Evolutionary conservation across 2,329 filamentous ascomycete genomes (phyloP).

Genomic region (Pestalotiopsis sp.): DNA sequence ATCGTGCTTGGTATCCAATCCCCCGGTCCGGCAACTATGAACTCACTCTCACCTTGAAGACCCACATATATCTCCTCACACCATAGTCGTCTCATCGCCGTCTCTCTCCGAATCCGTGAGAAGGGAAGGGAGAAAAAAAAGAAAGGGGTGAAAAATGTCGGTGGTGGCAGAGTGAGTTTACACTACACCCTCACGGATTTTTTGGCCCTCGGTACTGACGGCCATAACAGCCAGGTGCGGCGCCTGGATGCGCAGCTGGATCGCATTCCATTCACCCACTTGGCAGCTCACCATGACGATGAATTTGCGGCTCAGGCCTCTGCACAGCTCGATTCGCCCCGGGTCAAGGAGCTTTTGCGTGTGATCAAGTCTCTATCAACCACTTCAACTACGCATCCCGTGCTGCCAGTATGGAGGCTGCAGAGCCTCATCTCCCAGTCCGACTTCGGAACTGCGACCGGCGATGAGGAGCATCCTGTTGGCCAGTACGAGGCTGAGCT

Average conservation of each 20-base stretch:
- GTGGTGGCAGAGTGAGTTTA: conserved; percentile 49
- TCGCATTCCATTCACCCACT: conserved; percentile 55
- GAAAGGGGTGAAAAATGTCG: conserved; percentile 39
- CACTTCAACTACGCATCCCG: conserved; percentile 63
- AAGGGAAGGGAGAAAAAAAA: background rate
- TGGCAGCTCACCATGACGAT: conserved; percentile 40
- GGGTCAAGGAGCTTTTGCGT: conserved; percentile 64
- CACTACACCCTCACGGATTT: background rate
- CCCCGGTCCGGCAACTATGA: conserved; percentile 12
- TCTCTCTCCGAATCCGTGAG: background rate
- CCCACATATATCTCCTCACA: conserved; percentile 13
- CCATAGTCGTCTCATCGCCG: conserved; percentile 5
- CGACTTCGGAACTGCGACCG: conserved; percentile 46
- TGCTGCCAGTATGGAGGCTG: conserved; percentile 64
- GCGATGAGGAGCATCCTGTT: conserved; percentile 24
- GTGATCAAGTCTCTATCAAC: conserved; percentile 74
- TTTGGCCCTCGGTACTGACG: background rate
- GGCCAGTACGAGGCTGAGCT: conserved; percentile 73
- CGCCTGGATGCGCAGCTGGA: conserved; percentile 68
- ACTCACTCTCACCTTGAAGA: conserved; percentile 1
- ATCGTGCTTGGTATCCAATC: conserved; percentile 4
- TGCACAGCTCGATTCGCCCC: conserved; percentile 51
- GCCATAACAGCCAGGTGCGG: conserved; percentile 57
- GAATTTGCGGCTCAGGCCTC: conserved; percentile 34
- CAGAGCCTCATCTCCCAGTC: conserved; percentile 65